Evolutionary conservation across 2,329 filamentous ascomycete genomes (phyloP).

Genomic region (Orbilia brochopaga): DNA sequence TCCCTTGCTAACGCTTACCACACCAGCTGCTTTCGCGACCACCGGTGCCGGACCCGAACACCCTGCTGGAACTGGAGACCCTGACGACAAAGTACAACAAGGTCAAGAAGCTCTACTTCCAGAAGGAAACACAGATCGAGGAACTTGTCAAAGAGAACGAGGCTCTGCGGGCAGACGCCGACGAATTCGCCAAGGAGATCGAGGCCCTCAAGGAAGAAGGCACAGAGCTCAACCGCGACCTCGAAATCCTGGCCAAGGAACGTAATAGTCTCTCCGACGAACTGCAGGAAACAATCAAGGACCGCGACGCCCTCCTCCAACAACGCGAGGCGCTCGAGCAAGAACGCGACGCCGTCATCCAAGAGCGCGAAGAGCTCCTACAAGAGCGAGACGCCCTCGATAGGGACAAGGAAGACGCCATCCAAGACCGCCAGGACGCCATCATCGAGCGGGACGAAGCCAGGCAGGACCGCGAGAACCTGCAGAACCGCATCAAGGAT

Average conservation of each 20-base stretch:
- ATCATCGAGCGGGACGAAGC: constrained; percentile 40
- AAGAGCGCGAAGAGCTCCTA: not conserved
- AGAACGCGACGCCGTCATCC: constrained; percentile 27
- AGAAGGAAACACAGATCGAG: constrained; percentile 42
- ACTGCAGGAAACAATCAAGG: constrained; percentile 16
- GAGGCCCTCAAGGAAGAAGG: constrained; percentile 29
- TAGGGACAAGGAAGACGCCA: constrained; percentile 12
- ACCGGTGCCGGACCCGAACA: constrained; percentile 34
- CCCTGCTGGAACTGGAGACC: constrained; percentile 38
- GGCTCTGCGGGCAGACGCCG: constrained; percentile 19
- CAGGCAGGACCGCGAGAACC: constrained; percentile 32
- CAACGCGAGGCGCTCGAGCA: constrained; percentile 26
- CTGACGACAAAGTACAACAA: constrained; percentile 49
- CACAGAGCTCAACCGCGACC: constrained; percentile 36
- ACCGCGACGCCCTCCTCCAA: constrained; percentile 27
- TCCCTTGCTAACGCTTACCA: not conserved
- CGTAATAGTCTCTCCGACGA: constrained; percentile 21
- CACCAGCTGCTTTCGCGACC: constrained; percentile 29
- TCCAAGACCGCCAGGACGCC: constrained; percentile 29
- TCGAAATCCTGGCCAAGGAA: constrained; percentile 46
- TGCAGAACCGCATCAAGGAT: constrained; percentile 45
- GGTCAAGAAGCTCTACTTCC: constrained; percentile 50
- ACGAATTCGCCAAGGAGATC: constrained; percentile 24
- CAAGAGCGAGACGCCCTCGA: constrained; percentile 6
- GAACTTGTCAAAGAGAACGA: constrained; percentile 45